A percentile compares a stretch with the other conserved stretches of the same genome.
These are phyloP conservation scores for Cutaneotrichosporon curvatum DNA, from an alignment of 1,284 basidiomycete species.

Conservation along the genomic window DNA sequence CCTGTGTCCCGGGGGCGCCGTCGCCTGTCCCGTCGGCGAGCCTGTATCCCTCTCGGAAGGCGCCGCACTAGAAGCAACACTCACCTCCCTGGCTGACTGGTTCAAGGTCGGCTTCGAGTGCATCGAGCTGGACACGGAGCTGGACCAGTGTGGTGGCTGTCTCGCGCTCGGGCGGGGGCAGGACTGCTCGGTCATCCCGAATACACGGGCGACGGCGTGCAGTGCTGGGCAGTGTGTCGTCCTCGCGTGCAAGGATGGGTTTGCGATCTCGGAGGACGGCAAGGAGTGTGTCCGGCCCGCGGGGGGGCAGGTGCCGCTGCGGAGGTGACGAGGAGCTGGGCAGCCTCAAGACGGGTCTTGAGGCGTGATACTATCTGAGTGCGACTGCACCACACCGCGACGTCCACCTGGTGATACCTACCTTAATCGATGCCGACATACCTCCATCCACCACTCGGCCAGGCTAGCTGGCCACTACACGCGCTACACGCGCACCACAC, in stretches of 20 bases:
- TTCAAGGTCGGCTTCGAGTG: conserved; percentile 48
- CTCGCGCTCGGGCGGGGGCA: conserved; percentile 42
- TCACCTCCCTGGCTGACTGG: conserved; percentile 44
- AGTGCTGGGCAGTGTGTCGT: conserved; percentile 38
- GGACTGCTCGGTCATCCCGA: conserved; percentile 45
- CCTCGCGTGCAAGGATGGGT: conserved; percentile 43
- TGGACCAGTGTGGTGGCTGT: conserved; percentile 46
- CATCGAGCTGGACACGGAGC: conserved; percentile 43
- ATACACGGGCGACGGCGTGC: conserved; percentile 41
- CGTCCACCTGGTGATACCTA: too few species aligned
- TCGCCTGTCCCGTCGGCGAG: conserved; percentile 42
- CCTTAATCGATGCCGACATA: too few species aligned
- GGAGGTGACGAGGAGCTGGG: neutral
- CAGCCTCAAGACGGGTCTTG: too few species aligned
- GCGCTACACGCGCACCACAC: too few species aligned
- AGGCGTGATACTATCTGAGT: too few species aligned
- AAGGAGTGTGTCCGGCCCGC: conserved; percentile 24
- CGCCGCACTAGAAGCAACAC: conserved; percentile 23
- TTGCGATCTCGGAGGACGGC: conserved; percentile 36
- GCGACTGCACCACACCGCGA: too few species aligned
- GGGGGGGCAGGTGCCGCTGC: neutral
- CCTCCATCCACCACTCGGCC: too few species aligned
- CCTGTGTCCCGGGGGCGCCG: conserved; percentile 42
- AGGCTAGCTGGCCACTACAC: too few species aligned
- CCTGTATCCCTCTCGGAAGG: conserved; percentile 26